A percentile compares a stretch with the other conserved stretches of the same genome.
Evolutionary conservation across 345 rosid genomes (phyloP).

Genomic region (Citrus hindsii): DNA sequence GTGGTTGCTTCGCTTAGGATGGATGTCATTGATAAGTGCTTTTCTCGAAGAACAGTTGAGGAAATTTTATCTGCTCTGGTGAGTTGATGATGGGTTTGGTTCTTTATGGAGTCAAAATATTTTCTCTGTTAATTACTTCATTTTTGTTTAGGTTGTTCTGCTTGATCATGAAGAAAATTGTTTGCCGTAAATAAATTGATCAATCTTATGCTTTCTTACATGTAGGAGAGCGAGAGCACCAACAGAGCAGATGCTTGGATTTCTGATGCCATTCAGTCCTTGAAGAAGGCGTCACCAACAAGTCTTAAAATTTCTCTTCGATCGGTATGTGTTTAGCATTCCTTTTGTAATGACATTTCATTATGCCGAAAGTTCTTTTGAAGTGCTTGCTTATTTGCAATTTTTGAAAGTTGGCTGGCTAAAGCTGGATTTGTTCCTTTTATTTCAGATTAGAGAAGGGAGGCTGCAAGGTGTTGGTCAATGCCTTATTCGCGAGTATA

Average conservation of each 20-base stretch:
- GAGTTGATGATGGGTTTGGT: constrained; percentile 26
- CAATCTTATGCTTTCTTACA: constrained; percentile 3
- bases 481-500: constrained; percentile 75
- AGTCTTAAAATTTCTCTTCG: constrained; percentile 84
- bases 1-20: constrained; percentile 41
- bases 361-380: background rate
- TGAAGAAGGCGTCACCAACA: constrained; percentile 80
- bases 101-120: background rate
- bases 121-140: background rate
- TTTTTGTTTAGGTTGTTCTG: constrained; percentile 8
- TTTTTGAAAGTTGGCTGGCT: background rate
- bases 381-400: background rate
- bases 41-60: constrained; percentile 67
- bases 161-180: background rate
- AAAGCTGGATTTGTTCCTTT: constrained; percentile 14
- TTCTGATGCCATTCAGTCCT: constrained; percentile 37
- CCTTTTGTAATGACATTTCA: background rate
- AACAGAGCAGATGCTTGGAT: constrained; percentile 52
- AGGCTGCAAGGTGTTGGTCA: constrained; percentile 79
- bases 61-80: constrained; percentile 84
- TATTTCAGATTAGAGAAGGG: constrained; percentile 82
- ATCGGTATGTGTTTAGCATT: constrained; percentile 45
- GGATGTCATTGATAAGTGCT: constrained; percentile 74
- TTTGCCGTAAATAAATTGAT: constrained; percentile 1
- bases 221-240: constrained; percentile 57